These are phyloP conservation scores for Dioscorea dumetorum DNA, from an alignment of 106 monocot species.

Conservation along the genomic window DNA sequence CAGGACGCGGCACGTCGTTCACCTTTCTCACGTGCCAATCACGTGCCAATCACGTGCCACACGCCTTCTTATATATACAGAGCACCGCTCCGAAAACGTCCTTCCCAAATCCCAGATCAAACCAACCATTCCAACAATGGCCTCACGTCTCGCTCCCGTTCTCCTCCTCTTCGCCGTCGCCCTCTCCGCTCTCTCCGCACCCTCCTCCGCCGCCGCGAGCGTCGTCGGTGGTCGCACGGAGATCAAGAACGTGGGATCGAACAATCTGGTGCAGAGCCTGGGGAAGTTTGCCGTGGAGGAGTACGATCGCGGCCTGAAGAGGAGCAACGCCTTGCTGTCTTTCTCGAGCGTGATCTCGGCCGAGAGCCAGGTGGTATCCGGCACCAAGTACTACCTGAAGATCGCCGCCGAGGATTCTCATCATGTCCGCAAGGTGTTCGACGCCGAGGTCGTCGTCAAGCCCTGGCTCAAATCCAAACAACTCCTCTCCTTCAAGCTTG, in stretches of 20 bases:
- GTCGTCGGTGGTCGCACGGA: background rate
- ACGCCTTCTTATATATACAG: too few species aligned
- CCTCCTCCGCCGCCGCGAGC: too few species aligned
- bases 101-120: background rate
- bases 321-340: background rate
- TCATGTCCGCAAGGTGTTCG: conserved; percentile 6
- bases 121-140: background rate
- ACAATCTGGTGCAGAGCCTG: conserved; percentile 3
- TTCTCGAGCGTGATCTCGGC: background rate
- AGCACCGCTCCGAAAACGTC: too few species aligned
- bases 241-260: background rate
- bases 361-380: conserved; percentile 2
- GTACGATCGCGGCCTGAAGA: background rate
- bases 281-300: conserved; percentile 1
- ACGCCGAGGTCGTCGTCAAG: conserved; percentile 20
- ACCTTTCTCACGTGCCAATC: too few species aligned
- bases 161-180: background rate
- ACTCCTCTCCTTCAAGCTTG: conserved; percentile 20
- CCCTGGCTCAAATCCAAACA: conserved; percentile 21
- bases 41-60: too few species aligned
- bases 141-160: background rate
- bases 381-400: background rate
- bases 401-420: background rate
- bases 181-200: background rate
- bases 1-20: too few species aligned